A percentile compares a stretch with the other conserved stretches of the same genome.
These are phyloP conservation scores for Xylaria multiplex DNA, from an alignment of 2,329 filamentous ascomycete genomes.

Conservation along the genomic window DNA sequence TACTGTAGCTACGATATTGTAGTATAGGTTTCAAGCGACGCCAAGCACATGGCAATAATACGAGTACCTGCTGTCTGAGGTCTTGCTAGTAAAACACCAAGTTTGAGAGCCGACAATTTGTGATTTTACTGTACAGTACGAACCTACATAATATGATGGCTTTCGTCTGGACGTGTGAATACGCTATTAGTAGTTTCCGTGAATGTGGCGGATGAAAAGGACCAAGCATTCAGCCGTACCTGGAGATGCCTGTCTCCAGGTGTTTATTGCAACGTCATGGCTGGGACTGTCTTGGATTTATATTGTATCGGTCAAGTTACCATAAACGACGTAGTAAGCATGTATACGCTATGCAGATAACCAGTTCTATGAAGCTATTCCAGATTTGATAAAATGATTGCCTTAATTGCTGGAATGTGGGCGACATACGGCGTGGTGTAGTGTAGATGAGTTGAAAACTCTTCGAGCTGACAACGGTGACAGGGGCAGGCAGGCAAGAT, in stretches of 20 bases:
- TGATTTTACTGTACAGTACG: not conserved
- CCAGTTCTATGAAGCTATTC: not conserved
- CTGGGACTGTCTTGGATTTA: not conserved
- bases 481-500: not conserved
- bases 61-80: not conserved
- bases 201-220: not conserved
- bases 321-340: slow-evolving; percentile 17
- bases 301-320: not conserved
- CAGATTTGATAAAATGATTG: slow-evolving; percentile 4
- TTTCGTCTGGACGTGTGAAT: not conserved
- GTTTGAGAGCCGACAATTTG: not conserved
- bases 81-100: not conserved
- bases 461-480: slow-evolving; percentile 16
- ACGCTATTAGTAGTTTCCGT: no score
- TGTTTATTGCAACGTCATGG: not conserved
- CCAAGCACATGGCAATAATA: slow-evolving; percentile 6
- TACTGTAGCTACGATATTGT: not conserved
- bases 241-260: not conserved
- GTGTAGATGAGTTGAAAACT: slow-evolving; percentile 6
- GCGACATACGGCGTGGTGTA: not conserved
- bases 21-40: not conserved
- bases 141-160: not conserved
- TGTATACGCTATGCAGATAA: not conserved
- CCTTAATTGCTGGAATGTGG: not conserved
- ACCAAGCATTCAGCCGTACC: slow-evolving; percentile 3